Conservation (phyloP, 1,139 yeast genomes). For the Suhomyces anneliseae region DNA sequence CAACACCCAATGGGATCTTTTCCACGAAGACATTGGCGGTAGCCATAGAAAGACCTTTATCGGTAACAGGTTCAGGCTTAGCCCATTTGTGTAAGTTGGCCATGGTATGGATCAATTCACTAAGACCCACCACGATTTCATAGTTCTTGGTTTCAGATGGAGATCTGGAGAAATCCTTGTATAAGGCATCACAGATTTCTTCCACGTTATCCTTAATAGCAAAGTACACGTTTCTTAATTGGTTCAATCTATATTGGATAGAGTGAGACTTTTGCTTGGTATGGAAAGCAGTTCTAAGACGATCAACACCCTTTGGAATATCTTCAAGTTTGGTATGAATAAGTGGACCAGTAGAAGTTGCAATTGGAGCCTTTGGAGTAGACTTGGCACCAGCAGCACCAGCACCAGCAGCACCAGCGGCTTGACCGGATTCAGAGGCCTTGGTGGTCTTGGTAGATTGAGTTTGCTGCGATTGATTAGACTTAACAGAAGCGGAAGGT, state of each 20-base stretch:
- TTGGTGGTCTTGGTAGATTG: not conserved
- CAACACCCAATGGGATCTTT: slow-evolving; percentile 73
- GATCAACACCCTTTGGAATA: slow-evolving; percentile 49
- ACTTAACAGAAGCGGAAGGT: slow-evolving; percentile 2
- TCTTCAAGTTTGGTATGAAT: slow-evolving; percentile 49
- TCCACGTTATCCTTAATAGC: slow-evolving; percentile 63
- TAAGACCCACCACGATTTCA: slow-evolving; percentile 54
- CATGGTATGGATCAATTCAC: slow-evolving; percentile 63
- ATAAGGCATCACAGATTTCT: slow-evolving; percentile 56
- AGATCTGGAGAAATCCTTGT: slow-evolving; percentile 66
- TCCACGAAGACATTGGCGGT: slow-evolving; percentile 55
- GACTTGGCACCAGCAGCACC: not conserved
- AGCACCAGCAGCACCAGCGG: not conserved
- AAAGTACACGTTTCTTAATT: slow-evolving; percentile 67
- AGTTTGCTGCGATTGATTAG: not conserved
- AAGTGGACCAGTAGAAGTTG: slow-evolving; percentile 4
- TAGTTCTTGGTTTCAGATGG: slow-evolving; percentile 58
- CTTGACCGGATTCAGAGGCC: not conserved
- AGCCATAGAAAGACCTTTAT: slow-evolving; percentile 46
- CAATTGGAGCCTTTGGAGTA: not conserved
- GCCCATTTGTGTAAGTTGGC: slow-evolving; percentile 62
- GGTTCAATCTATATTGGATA: slow-evolving; percentile 58
- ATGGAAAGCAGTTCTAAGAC: slow-evolving; percentile 45
- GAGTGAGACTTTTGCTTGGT: slow-evolving; percentile 51
- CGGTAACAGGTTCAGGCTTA: slow-evolving; percentile 50